Base-by-base conservation (phyloP, 345 rosid species). In the Aethionema arabicum region DNA sequence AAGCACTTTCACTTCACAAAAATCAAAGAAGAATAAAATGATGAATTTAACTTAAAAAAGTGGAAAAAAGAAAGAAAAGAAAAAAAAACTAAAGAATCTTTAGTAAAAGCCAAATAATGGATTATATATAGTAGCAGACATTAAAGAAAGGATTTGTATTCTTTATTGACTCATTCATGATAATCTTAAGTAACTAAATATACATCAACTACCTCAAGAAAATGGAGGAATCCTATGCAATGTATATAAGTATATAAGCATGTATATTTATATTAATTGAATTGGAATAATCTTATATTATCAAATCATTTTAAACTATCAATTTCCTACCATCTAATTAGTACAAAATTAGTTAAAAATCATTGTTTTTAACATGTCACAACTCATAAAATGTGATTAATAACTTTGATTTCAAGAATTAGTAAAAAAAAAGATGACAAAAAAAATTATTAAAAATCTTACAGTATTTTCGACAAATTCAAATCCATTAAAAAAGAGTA, bases 61-160 rank as follows among this genome's bases (percentile, higher is more conserved):
- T 49, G 39, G 38, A 29, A 53, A 68, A 58, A 61, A 43, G 27
- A 21, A 21, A 21, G 27, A 21, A 21, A 21, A 37, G 3, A 37
- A 10, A 37, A 37, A 37, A 10, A 6, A 2, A 55, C 58, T 74
- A 87, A 85, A 85, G 91, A 83, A 74, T 81, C 89, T 63, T 83
- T 76, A 79, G 74, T 78, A 87, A 87, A 87, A 81, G 95, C 78
- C 63, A 78, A 81, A 69, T 77, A 72, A 77, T 81, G 88, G 87
- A 85, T 81, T 79, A 77, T 85, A 78, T 79, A 77, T 85, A 78
- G 88, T 78, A 79, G 87, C 85, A 82, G 85, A 72, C 88, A 87
- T 82, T 75, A 81, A 85, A 80, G 78, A 79, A 73, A 73, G 78
- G 57, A 2, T 21, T 63, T 77, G 68, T 70, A 65, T 72, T 75